Percentiles rank a stretch among this genome's conserved stretches.
These are phyloP conservation scores for Aspergillus unguis DNA, from an alignment of 2,329 filamentous ascomycete genomes.

Conservation along the genomic window DNA sequence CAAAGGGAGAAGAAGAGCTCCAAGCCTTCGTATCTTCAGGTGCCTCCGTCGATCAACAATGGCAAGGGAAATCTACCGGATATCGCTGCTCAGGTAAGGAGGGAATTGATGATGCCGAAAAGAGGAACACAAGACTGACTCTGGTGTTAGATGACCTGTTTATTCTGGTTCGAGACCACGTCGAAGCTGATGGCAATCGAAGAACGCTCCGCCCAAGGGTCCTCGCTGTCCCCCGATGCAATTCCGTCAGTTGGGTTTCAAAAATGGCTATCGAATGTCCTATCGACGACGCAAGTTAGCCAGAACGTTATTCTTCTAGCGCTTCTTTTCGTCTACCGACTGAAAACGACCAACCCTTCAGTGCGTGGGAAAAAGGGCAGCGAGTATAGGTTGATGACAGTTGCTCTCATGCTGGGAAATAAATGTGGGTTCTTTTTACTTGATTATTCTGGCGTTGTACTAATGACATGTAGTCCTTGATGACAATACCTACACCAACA, in stretches of 20 bases:
- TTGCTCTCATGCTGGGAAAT: slow-evolving; percentile 95
- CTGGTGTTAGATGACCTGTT: slow-evolving; percentile 73
- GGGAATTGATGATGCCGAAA: background rate
- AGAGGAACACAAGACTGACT: slow-evolving; percentile 9
- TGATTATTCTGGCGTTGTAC: background rate
- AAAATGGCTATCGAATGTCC: slow-evolving; percentile 88
- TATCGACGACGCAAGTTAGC: slow-evolving; percentile 92
- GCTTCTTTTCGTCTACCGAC: slow-evolving; percentile 83
- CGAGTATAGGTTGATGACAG: slow-evolving; percentile 87
- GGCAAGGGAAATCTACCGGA: slow-evolving; percentile 74
- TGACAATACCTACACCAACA: slow-evolving; percentile 99
- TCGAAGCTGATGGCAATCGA: slow-evolving; percentile 74
- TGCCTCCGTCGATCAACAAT: slow-evolving; percentile 72
- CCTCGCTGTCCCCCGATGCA: slow-evolving; percentile 65
- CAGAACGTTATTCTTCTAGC: slow-evolving; percentile 92
- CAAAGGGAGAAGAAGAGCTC: slow-evolving; percentile 33
- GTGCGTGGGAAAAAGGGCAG: slow-evolving; percentile 91
- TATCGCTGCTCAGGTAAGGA: slow-evolving; percentile 72
- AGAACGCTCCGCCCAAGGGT: slow-evolving; percentile 48
- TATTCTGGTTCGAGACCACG: slow-evolving; percentile 96
- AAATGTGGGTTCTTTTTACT: slow-evolving; percentile 64
- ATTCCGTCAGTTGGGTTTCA: slow-evolving; percentile 75
- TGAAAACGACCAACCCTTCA: slow-evolving; percentile 84
- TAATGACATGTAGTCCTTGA: slow-evolving; percentile 65
- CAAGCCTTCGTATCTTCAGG: slow-evolving; percentile 58